These are phyloP conservation scores for Discostella stelligeroides DNA, from an alignment of 108 stramenopile genomes.

Conservation along the genomic window DNA sequence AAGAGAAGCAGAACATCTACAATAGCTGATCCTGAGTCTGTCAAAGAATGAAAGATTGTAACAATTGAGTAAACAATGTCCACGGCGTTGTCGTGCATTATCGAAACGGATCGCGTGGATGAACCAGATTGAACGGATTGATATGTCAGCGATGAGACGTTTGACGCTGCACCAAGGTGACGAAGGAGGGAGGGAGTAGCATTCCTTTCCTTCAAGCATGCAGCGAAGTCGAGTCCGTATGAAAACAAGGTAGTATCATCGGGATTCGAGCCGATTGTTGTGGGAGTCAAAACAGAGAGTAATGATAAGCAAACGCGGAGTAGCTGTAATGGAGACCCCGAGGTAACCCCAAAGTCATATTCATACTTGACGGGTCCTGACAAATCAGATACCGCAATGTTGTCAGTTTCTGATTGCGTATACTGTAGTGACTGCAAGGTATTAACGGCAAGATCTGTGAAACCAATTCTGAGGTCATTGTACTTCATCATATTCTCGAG, in stretches of 20 bases:
- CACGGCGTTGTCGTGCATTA: slow-evolving; percentile 39
- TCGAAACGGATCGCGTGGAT: slow-evolving; percentile 14
- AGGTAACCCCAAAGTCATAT: slow-evolving; percentile 25
- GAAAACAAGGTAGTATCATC: slow-evolving; percentile 12
- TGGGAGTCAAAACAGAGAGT: slow-evolving; percentile 26
- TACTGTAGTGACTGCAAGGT: slow-evolving; percentile 37
- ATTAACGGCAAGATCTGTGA: slow-evolving; percentile 32
- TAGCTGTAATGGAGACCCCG: slow-evolving; percentile 29
- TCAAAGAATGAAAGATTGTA: slow-evolving; percentile 25
- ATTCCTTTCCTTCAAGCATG: slow-evolving; percentile 38
- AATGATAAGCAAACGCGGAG: slow-evolving; percentile 19
- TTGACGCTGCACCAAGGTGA: slow-evolving; percentile 31
- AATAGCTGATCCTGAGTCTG: slow-evolving; percentile 29
- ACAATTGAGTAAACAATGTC: slow-evolving; percentile 23
- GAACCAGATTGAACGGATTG: slow-evolving; percentile 21
- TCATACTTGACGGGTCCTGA: background rate
- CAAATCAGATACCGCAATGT: background rate
- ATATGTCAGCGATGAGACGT: slow-evolving; percentile 43
- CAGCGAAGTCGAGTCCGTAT: slow-evolving; percentile 37
- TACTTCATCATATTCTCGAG: slow-evolving; percentile 21
- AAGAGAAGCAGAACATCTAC: slow-evolving; percentile 33
- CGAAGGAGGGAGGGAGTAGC: slow-evolving; percentile 21
- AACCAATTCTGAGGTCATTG: slow-evolving; percentile 39
- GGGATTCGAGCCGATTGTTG: background rate
- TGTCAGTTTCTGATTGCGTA: background rate